Conservation (phyloP, 768 basidiomycete genomes). For the Rhizopogon roseolus region DNA sequence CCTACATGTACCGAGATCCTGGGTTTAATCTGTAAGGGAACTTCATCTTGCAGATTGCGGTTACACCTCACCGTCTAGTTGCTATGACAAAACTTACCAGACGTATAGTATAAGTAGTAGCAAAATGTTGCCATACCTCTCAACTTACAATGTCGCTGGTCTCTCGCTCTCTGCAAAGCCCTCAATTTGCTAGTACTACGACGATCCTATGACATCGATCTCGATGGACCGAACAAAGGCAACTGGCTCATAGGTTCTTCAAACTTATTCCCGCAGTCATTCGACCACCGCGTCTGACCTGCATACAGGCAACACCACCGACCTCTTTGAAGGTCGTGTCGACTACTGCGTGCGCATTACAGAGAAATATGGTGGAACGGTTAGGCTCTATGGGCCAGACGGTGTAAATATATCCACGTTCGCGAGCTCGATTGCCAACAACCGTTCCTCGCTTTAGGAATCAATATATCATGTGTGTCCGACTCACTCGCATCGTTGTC, state of each 20-base stretch:
- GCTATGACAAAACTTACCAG: no score
- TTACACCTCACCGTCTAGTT: no score
- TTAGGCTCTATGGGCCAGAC: constrained; percentile 41
- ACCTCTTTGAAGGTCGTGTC: constrained; percentile 32
- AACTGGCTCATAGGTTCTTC: neutral
- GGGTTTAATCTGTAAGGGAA: no score
- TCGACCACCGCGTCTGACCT: neutral
- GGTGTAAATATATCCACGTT: constrained; percentile 29
- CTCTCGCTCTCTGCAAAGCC: neutral
- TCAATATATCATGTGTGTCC: constrained; percentile 41
- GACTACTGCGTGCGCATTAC: constrained; percentile 27
- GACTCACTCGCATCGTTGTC: constrained; percentile 44
- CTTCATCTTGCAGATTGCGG: no score
- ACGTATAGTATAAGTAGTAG: no score
- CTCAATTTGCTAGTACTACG: neutral
- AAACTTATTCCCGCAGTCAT: neutral
- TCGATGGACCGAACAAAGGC: neutral
- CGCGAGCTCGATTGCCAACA: neutral
- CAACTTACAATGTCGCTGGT: neutral
- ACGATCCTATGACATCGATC: neutral
- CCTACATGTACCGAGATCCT: no score
- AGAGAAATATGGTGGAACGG: constrained; percentile 35
- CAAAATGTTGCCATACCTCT: no score
- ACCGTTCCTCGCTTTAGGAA: constrained; percentile 16
- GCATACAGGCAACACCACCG: constrained; percentile 27